Base-by-base conservation (phyloP, 306 rosid genomes). In the Lithocarpus polystachyus region DNA sequence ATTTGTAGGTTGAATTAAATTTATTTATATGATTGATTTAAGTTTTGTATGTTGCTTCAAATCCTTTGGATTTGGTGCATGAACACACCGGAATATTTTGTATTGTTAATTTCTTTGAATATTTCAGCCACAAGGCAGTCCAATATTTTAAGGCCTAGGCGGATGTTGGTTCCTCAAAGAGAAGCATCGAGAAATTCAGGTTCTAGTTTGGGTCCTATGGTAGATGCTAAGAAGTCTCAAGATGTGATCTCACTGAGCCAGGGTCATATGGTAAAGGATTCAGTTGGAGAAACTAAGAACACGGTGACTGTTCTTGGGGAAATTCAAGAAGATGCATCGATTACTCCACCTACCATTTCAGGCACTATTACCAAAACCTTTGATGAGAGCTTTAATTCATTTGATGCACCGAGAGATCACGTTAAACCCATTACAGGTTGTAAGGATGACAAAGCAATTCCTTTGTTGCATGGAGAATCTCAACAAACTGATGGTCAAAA, bases 111-210 rank as follows among this genome's bases (percentile, higher is more conserved):
- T 80, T 65, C 55, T 26, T 76, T 55, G 80, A 68, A 83, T 22
- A 72, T 60, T 57, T 67, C 81, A 91, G 93, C 87, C 57, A 71
- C 83, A 69, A 74, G 72, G 80, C 90, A 84, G 83, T 85, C 94
- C 33, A 82, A n/a, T 75, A 83, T 84, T 79, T 59, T 90, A 73
- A 88, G 83, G 82, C 95, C 98, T n/a, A 85, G 85, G 75, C 91
- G 98, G 20, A 64, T 79, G 71, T 22, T 93, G 43, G 87, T 81
- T 78, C 88, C 89, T 24, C 90, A 89, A 77, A 52, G 80, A 19
- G 80, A 67, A 23, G 81, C 72, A 12, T 73, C 82, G 4, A 86
- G 77, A 78, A 83, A 59, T 72, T 77, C 80, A 5, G 61, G 65
- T 17, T 79, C 83, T n/a, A 83, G 54, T 45, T 68, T 45, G 15